phyloP scores from a whole-genome alignment of 805 yeast genomes.

The Yamadazyma endophytica region DNA sequence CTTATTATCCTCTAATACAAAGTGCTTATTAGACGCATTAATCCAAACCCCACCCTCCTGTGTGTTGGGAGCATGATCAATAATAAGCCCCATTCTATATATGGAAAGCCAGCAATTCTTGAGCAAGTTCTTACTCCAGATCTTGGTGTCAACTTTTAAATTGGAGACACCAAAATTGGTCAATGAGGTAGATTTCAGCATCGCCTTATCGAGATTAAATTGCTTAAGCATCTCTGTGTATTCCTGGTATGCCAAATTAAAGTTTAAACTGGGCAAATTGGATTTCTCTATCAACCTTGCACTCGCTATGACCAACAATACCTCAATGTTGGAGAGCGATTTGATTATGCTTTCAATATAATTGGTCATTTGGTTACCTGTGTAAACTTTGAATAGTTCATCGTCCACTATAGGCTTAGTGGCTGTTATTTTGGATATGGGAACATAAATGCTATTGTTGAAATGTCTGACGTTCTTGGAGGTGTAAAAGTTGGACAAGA shows the following conservation, averaged over 20 bases:
- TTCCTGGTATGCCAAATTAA: conserved; percentile 75
- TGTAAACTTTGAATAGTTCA: conserved; percentile 17
- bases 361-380: conserved; percentile 18
- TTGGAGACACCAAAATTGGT: conserved; percentile 34
- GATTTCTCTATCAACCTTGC: conserved; percentile 65
- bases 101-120: conserved; percentile 73
- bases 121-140: conserved; percentile 60
- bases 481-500: conserved; percentile 47
- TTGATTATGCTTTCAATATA: conserved; percentile 22
- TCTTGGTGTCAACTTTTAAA: conserved; percentile 37
- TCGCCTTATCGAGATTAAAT: conserved; percentile 32
- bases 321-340: conserved; percentile 64
- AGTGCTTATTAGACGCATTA: conserved; percentile 22
- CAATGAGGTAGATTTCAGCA: conserved; percentile 16
- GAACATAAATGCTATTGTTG: conserved; percentile 37
- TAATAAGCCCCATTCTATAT: conserved; percentile 49
- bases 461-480: conserved; percentile 54
- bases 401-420: conserved; percentile 22
- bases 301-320: conserved; percentile 66
- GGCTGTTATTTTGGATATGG: conserved; percentile 29
- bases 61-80: conserved; percentile 42
- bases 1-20: conserved; percentile 40
- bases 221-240: conserved; percentile 52
- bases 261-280: conserved; percentile 59
- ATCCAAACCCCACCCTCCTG: conserved; percentile 33